Percentiles rank a stretch among this genome's conserved stretches.
Evolutionary conservation across 257 asterid species (phyloP).

Genomic region (Solanum sitiens): DNA sequence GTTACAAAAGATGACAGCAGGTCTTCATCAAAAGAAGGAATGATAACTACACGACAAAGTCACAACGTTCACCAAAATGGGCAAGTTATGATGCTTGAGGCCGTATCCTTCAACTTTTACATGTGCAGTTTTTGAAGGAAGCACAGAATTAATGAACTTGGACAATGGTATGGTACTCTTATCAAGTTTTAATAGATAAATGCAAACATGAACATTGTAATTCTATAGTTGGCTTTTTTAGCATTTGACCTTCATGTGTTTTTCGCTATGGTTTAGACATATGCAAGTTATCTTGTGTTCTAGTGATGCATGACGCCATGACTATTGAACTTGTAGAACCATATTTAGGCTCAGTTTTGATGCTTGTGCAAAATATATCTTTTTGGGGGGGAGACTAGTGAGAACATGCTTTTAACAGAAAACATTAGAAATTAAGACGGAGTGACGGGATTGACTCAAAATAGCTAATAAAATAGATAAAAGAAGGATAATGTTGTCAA

Average conservation of each 20-base stretch:
- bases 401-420: not conserved
- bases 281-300: not conserved
- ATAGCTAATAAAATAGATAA: not conserved
- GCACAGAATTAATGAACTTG: not conserved
- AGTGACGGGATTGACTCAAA: not conserved
- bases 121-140: conserved; percentile 14
- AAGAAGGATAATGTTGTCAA: not conserved
- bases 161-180: not conserved
- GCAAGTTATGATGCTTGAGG: conserved; percentile 16
- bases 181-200: not conserved
- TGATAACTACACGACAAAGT: not conserved
- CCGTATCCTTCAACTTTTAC: conserved; percentile 15
- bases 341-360: not conserved
- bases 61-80: conserved; percentile 6
- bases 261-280: not conserved
- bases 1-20: not conserved
- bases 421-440: not conserved
- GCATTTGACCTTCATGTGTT: not conserved
- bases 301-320: not conserved
- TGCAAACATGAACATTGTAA: not conserved
- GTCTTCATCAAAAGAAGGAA: conserved; percentile 3
- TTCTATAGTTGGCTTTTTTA: not conserved
- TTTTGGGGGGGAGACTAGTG: not conserved
- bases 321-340: not conserved
- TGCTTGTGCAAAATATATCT: not conserved